A percentile compares a stretch with the other conserved stretches of the same genome.
These are phyloP conservation scores for Zymoseptoria pseudotritici DNA, from an alignment of 2,329 filamentous ascomycete genomes.

Conservation along the genomic window DNA sequence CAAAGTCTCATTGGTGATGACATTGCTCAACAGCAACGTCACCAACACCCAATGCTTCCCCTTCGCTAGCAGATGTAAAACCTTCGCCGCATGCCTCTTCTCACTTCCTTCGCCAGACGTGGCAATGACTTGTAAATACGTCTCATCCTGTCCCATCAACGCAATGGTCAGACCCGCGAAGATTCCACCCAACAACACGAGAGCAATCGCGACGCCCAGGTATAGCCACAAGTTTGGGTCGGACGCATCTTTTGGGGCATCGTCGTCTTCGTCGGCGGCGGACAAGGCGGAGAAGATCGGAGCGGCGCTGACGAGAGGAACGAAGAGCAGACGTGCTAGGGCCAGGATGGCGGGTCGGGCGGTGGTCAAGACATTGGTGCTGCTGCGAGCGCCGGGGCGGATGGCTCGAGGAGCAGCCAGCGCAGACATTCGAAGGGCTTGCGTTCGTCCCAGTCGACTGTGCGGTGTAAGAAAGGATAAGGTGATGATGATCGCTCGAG, in stretches of 20 bases:
- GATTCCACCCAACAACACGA: conserved; percentile 82
- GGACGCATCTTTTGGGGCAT: conserved; percentile 22
- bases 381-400: background rate
- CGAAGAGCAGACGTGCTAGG: conserved; percentile 13
- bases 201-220: conserved; percentile 64
- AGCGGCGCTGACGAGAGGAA: conserved; percentile 18
- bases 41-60: conserved; percentile 99
- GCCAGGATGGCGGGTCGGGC: conserved; percentile 12
- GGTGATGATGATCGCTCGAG: background rate
- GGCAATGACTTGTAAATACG: conserved; percentile 91
- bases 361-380: background rate
- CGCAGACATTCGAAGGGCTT: background rate
- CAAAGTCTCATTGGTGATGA: conserved; percentile 94
- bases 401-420: background rate
- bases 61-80: conserved; percentile 69
- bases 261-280: conserved; percentile 11
- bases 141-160: conserved; percentile 79
- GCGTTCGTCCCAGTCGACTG: background rate
- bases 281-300: conserved; percentile 7
- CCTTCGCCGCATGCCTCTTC: conserved; percentile 73
- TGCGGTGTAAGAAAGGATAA: background rate
- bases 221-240: conserved; percentile 73
- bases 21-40: conserved; percentile 86
- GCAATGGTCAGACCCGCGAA: conserved; percentile 93
- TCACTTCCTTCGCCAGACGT: conserved; percentile 79